A percentile compares a stretch with the other conserved stretches of the same genome.
Conservation (phyloP, 2,329 filamentous ascomycete species). For the Neonectria hederae region DNA sequence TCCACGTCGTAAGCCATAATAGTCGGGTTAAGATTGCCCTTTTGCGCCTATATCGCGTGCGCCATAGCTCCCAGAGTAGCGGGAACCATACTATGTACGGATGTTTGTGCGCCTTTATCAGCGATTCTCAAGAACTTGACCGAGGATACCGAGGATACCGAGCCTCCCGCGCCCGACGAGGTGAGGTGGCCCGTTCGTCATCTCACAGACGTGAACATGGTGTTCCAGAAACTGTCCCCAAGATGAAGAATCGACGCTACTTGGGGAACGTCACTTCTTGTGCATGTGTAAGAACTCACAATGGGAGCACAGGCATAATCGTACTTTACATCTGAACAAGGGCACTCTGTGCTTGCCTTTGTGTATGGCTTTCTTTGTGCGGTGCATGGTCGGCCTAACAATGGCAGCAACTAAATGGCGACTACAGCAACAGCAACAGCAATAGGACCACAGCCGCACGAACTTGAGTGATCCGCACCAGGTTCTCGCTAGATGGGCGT, state of each 20-base stretch:
- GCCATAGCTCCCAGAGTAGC: constrained; percentile 15
- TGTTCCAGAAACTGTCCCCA: constrained; percentile 14
- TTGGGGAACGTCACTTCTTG: constrained; percentile 23
- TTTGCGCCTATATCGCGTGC: constrained; percentile 23
- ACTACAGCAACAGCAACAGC: not conserved
- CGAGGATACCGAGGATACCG: constrained; percentile 18
- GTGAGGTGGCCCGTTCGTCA: constrained; percentile 31
- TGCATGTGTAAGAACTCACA: constrained; percentile 32
- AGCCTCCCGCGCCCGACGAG: constrained; percentile 20
- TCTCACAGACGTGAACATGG: constrained; percentile 26
- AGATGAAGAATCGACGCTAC: constrained; percentile 12
- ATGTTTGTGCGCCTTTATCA: constrained; percentile 32
- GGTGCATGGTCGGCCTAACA: not conserved
- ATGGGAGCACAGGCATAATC: not conserved
- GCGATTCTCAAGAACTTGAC: constrained; percentile 13
- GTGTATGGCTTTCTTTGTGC: not conserved
- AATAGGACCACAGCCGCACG: not conserved
- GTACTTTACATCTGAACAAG: not conserved
- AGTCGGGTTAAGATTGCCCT: constrained; percentile 28
- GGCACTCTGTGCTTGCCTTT: not conserved
- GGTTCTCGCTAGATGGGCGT: not conserved
- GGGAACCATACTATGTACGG: constrained; percentile 23
- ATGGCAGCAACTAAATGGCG: not conserved
- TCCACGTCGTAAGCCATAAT: constrained; percentile 31
- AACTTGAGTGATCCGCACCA: not conserved